Base-by-base conservation (phyloP, 257 asterid species). In the Paulownia fortunei region DNA sequence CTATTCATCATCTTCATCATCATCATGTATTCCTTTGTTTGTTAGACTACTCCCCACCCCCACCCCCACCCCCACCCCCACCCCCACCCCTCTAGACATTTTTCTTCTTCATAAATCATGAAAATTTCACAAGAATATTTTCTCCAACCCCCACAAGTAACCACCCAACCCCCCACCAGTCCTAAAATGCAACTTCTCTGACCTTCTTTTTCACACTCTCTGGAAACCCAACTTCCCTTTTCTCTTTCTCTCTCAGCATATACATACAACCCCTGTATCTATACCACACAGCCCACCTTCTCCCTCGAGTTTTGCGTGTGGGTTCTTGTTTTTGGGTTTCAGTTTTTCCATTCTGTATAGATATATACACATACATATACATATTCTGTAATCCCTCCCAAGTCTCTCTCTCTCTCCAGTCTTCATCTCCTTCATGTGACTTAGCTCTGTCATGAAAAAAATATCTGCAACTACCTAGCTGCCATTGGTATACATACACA, bases 381-480 rank as follows among this genome's bases (percentile, higher is more conserved):
- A 68, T 64, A 58, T 24, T 72, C 72, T 18, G 66, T 46, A 46
- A 32, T 24, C 78, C 27, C 5, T 10, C 39, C 23, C 74, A 49
- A 0, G 75, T 76, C 67, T 60, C 77, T 69, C 41, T 54, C 68
- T 83, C 79, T 80, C 61, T 73, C 47, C 46, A 24, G 18, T 34
- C 37, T 74, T 68, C 88, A 79, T 74, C 83, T 37, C 64, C 83
- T 58, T 49, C 79, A 71, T 78, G 84, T 82, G 85, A 84, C 68
- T 54, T 36, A 16, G 26, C 52, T 62, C 68, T 73, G 63, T 72
- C 72, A 39, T 32, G 63, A 34, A 6, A 15, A 62, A 39, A 81
- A 47, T 61, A 76, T 84, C 84, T 76, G 80, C 74, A 84, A 84
- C 82, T 79, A 47, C 82, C 83, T 19, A 69, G 69, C 80, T 64